phyloP scores from a whole-genome alignment of 345 rosid genomes.

The Pugionium cornutum region DNA sequence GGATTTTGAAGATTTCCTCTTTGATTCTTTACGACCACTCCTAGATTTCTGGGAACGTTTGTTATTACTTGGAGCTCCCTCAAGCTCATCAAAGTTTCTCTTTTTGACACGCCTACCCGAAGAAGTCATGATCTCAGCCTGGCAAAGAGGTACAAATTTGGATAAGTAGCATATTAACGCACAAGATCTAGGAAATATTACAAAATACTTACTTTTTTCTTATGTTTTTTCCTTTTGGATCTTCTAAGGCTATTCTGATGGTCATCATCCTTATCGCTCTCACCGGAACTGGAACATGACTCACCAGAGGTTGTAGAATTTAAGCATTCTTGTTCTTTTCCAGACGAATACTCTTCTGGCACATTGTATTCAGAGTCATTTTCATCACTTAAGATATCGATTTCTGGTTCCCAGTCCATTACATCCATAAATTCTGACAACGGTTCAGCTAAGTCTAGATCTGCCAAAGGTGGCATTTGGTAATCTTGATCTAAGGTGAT shows the following conservation, averaged over 20 bases:
- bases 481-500: constrained; percentile 78
- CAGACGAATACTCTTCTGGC: constrained; percentile 73
- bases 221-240: constrained; percentile 71
- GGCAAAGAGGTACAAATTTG: constrained; percentile 24
- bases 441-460: constrained; percentile 78
- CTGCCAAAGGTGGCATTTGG: constrained; percentile 86
- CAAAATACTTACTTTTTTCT: constrained; percentile 59
- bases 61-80: constrained; percentile 52
- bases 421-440: constrained; percentile 79
- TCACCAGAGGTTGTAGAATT: constrained; percentile 62
- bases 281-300: constrained; percentile 60
- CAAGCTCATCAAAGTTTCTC: constrained; percentile 75
- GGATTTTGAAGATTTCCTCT: constrained; percentile 61
- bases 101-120: constrained; percentile 92
- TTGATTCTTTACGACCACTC: constrained; percentile 55
- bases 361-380: constrained; percentile 94
- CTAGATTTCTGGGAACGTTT: constrained; percentile 53
- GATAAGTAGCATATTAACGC: constrained; percentile 27
- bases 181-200: constrained; percentile 19
- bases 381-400: constrained; percentile 71
- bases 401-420: constrained; percentile 96
- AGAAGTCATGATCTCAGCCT: constrained; percentile 84
- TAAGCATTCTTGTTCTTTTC: constrained; percentile 70
- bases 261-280: constrained; percentile 60
- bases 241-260: constrained; percentile 62